These are phyloP conservation scores for Iris macrosiphon DNA, from an alignment of 106 monocot species.

Conservation along the genomic window DNA sequence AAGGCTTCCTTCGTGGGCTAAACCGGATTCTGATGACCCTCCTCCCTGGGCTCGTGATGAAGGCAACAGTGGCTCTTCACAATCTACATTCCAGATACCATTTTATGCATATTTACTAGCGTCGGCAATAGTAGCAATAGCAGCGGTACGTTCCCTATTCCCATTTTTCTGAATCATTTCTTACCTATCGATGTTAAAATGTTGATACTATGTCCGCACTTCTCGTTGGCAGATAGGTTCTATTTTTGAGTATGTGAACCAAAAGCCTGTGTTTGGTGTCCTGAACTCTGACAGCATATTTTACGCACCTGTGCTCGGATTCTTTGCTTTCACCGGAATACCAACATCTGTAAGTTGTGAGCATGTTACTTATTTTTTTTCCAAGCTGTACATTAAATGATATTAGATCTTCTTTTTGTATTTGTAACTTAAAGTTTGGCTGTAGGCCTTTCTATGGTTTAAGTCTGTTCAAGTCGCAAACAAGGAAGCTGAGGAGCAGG, in stretches of 20 bases:
- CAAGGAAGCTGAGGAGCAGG: slow-evolving; percentile 88
- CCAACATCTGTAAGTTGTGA: slow-evolving; percentile 65
- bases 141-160: slow-evolving; percentile 43
- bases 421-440: neutral
- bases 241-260: slow-evolving; percentile 73
- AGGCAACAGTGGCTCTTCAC: slow-evolving; percentile 19
- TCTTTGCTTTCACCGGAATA: slow-evolving; percentile 82
- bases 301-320: slow-evolving; percentile 84
- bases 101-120: slow-evolving; percentile 74
- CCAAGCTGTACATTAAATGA: neutral
- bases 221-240: slow-evolving; percentile 66
- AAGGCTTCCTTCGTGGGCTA: slow-evolving; percentile 79
- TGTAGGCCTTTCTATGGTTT: slow-evolving; percentile 84
- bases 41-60: slow-evolving; percentile 85
- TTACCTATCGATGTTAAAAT: neutral
- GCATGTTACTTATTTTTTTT: neutral
- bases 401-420: neutral
- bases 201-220: neutral
- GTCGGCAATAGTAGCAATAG: slow-evolving; percentile 82
- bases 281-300: slow-evolving; percentile 66
- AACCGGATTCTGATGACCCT: slow-evolving; percentile 73
- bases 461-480: slow-evolving; percentile 88
- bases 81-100: slow-evolving; percentile 48
- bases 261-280: slow-evolving; percentile 85
- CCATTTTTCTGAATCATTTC: neutral